Base-by-base conservation (phyloP, 164 flowering plant species). In the Taxillus chinensis region DNA sequence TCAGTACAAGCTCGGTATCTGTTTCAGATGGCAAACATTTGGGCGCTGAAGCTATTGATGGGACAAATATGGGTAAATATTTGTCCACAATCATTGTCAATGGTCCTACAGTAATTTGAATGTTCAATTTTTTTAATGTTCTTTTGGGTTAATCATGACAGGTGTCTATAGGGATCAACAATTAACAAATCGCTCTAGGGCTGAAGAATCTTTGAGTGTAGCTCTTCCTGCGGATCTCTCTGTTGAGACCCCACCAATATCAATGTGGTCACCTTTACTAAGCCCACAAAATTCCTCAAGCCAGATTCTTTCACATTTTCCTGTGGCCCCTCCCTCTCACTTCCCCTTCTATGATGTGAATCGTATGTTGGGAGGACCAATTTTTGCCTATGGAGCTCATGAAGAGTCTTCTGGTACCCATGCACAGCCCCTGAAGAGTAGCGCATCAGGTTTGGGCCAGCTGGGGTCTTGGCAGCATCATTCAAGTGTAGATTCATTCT, bases 151-250 rank as follows among this genome's bases (percentile, higher is more conserved):
- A 3, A 58, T 58, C 37, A 14, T 75, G 55, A 64, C 80, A 86
- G 95, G 82, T 74, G 68, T 60, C 46, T 68, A 70, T 57, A 77
- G 78, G 45, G 80, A 77, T 68, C 80, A 79, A 66, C 82, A 74
- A 64, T 58, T 68, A 63, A 57, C 71, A 9, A 66, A 66, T 74
- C 89, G 78, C 64, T 77, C 90, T 41, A 83, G 79, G 71, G 73
- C 73, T 45, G 99, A 90, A 75, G 97, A 86, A 66, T 81, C 86
- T 60, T 70, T 90, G 8, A 80, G 78, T 65, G 96, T 93, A 14
- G 74, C 97, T 57, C 92, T 93, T 74, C 99, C 99, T 2, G 96
- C 95, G 8, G 99, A 93, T 77, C 85, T 93, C 8, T 88, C 96
- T 43, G 89, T 93, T 55, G 99, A 93, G 66, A 90, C 87, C 13